Base-by-base conservation (phyloP, 805 yeast species). In the Allodekkera sacchari region DNA sequence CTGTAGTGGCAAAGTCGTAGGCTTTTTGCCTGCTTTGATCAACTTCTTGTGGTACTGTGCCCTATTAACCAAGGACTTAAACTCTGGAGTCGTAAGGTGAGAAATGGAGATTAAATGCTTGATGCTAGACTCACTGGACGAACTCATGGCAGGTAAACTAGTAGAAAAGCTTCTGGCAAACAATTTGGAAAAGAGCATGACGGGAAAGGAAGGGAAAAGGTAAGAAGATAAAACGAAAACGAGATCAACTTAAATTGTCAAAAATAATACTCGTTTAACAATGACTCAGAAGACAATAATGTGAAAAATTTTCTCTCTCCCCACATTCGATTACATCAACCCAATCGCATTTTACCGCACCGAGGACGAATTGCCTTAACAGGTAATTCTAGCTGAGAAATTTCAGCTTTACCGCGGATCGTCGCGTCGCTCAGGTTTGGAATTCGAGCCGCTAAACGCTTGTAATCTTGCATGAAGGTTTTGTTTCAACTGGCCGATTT, bases 51-150 rank as follows among this genome's bases (percentile, higher is more conserved):
- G 83, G 34, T 64, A 43, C 31, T 68, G 67, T 3, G 96, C 96
- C 51, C 84, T 77, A 35, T 67, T 57, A 6, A 92, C 88, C 32
- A 92, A 66, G 6, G 73, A 61, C 20, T 66, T 54, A 38, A 92
- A 76, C 57, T 92, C 98, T 15, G 67, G 59, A 32, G 78, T 70
- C 6, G 83, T 54, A 35, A 92, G 67, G 48, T 87, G 94, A 16
- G 82, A 73, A 46, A 87, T 92, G 18, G 84, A 81, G 15, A 83
- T 69, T 50, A 92, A 66, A 55, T 89, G 96, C 55, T 94, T 74
- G 17, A 69, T 60, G 15, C 37, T 7, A 11, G 28, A 24, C 14
- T 17, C 28, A 24, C 28, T 11, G 7, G 45, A 21, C 11, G 33
- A 31, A 7, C 52, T 34, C 47, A 43, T 46, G 7, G 16, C 28